Evolutionary conservation across 169 alveolate genomes (phyloP).

Genomic region (Perkinsus olseni): DNA sequence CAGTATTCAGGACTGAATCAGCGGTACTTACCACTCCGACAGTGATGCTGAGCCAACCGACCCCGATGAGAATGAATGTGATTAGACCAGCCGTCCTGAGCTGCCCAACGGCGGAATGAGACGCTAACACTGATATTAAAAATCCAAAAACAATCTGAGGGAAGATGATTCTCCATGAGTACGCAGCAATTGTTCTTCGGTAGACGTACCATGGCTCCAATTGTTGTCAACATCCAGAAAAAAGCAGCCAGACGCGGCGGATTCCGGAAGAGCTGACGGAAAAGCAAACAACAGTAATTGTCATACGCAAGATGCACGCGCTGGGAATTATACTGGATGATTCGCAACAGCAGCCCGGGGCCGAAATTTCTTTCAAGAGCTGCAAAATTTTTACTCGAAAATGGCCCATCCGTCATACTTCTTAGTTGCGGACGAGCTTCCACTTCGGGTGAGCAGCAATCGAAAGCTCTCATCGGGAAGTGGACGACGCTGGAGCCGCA

Average conservation of each 20-base stretch:
- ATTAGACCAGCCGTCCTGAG: neutral
- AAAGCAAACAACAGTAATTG: neutral
- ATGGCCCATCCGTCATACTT: too few relatives aligned
- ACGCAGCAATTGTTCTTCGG: neutral
- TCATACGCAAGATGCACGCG: neutral
- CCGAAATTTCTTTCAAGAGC: too few relatives aligned
- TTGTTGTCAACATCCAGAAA: neutral
- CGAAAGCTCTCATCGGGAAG: too few relatives aligned
- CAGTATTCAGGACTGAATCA: too few relatives aligned
- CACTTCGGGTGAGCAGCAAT: too few relatives aligned
- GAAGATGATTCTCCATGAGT: neutral
- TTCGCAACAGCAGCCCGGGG: too few relatives aligned
- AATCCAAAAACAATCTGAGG: neutral
- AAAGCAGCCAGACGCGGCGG: neutral
- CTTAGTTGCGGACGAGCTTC: too few relatives aligned
- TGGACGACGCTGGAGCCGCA: too few relatives aligned
- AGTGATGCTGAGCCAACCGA: neutral
- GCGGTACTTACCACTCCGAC: neutral
- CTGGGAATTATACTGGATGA: neutral
- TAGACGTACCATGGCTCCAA: neutral
- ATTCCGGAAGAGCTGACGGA: neutral
- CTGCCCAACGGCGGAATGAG: neutral
- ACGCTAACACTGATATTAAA: neutral
- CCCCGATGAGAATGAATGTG: neutral
- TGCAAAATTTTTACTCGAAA: too few relatives aligned